A percentile compares a stretch with the other conserved stretches of the same genome.
phyloP scores from a whole-genome alignment of 2,329 filamentous ascomycete genomes.

The Ceratocystis ficicola region DNA sequence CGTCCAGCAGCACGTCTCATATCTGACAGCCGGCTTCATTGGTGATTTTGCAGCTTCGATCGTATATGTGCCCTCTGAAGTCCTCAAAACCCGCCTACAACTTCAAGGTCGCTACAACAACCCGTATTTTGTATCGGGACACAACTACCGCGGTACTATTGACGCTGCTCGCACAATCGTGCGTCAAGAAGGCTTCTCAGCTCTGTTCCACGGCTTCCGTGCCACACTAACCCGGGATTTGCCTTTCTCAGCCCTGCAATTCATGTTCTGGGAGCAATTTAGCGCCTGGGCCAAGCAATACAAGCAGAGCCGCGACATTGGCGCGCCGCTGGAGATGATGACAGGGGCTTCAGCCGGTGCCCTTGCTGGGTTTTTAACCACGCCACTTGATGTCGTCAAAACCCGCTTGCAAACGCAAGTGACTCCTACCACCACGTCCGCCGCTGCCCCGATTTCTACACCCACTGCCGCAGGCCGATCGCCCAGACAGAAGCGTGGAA shows the following conservation, averaged over 20 bases:
- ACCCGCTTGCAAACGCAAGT: constrained; percentile 92
- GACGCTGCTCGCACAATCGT: constrained; percentile 81
- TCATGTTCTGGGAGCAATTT: constrained; percentile 96
- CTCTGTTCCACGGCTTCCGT: constrained; percentile 93
- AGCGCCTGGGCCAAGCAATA: constrained; percentile 68
- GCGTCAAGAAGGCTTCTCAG: constrained; percentile 65
- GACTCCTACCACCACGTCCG: constrained; percentile 26
- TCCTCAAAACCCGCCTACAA: constrained; percentile 92
- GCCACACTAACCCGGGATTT: constrained; percentile 89
- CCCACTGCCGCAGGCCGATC: constrained; percentile 25
- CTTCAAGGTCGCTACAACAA: constrained; percentile 93
- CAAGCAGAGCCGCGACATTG: constrained; percentile 72
- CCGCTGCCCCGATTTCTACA: constrained; percentile 14
- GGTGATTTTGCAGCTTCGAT: constrained; percentile 86
- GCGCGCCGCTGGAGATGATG: constrained; percentile 69
- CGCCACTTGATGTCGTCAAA: constrained; percentile 93
- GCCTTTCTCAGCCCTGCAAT: constrained; percentile 90
- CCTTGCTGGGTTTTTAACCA: constrained; percentile 86
- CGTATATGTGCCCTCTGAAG: constrained; percentile 92
- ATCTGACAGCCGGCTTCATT: constrained; percentile 78
- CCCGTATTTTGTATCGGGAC: constrained; percentile 82
- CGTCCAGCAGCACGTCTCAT: constrained; percentile 69
- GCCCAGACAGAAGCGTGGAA: constrained; percentile 50
- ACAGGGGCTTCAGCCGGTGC: constrained; percentile 85
- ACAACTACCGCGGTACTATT: constrained; percentile 80